A percentile compares a stretch with the other conserved stretches of the same genome.
phyloP scores from a whole-genome alignment of 495 filamentous ascomycete genomes.

The Staphylotrichum tortipilum region DNA sequence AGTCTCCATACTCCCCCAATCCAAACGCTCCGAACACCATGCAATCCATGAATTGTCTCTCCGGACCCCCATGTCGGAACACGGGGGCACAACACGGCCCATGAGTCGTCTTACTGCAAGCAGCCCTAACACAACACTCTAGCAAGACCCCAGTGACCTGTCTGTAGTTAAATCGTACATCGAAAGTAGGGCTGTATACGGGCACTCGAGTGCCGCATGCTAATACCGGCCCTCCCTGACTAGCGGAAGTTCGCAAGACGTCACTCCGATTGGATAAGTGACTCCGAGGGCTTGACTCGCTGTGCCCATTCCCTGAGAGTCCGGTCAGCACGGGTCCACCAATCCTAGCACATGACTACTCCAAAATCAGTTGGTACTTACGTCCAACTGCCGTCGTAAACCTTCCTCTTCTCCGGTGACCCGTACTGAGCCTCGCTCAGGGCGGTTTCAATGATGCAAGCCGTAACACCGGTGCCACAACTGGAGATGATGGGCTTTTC shows the following conservation, averaged over 20 bases:
- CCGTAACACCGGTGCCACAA: slow-evolving; percentile 93
- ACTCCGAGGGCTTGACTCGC: slow-evolving; percentile 38
- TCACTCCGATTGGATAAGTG: slow-evolving; percentile 26
- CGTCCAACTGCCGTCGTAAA: slow-evolving; percentile 99
- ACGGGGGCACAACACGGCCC: no score
- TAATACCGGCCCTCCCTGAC: no score
- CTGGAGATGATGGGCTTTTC: slow-evolving; percentile 78
- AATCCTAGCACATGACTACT: no score
- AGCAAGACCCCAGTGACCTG: no score
- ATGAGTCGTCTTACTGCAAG: neutral
- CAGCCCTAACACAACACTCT: no score
- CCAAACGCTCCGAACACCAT: slow-evolving; percentile 10
- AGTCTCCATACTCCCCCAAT: slow-evolving; percentile 7
- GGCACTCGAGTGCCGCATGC: no score
- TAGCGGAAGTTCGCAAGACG: neutral
- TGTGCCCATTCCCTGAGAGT: slow-evolving; percentile 60
- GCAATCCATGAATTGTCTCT: neutral
- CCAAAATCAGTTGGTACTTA: slow-evolving; percentile 53
- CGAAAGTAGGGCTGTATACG: neutral
- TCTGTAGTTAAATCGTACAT: neutral
- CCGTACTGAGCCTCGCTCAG: slow-evolving; percentile 69
- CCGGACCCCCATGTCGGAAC: no score
- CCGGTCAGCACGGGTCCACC: slow-evolving; percentile 8
- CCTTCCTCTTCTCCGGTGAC: slow-evolving; percentile 53
- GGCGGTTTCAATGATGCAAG: slow-evolving; percentile 84